Evolutionary conservation across 2,329 filamentous ascomycete species (phyloP), one percentile per base, ranked within the genome.

Genomic region (Zelopaecilomyces penicillatus): DNA sequence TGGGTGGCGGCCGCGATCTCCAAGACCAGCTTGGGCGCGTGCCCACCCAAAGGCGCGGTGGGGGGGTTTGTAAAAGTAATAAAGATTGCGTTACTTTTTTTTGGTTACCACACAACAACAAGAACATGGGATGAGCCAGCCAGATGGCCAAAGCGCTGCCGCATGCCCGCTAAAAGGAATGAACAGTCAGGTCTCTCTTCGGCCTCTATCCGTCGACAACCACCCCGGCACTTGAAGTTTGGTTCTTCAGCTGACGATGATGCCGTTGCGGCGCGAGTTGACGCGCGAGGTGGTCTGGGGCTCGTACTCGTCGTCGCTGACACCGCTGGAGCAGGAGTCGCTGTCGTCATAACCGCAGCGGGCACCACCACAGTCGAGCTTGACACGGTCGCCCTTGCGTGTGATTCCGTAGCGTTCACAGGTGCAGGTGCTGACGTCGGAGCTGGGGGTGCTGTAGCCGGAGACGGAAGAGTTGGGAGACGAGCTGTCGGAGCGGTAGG

Each of bases 351-450:
- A 93, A 60, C 87, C 87, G 69, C 91, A 96, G 64, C 87, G 83
- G 50, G 82, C 74, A 56, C 91, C 91, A 57, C 89, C 89, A 62
- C 91, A 97, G 78, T 96, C 90, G 65, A 96, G 82, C 78, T 91
- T 93, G 77, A 97, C 85, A 60, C 90, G 83, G 67, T 94, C 85
- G 62, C 90, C 89, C 66, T 84, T 83, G 70, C 89, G 86, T 53
- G 90, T 96, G 74, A 97, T 95, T 57, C 90, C 91, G 73, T 93
- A 96, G 71, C 90, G 87, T 68, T 96, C 88, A 71, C 91, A 97
- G 53, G 84, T 89, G 80, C 93, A 97, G 64, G 76, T 78, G 60
- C 77, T 83, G 69, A 80, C 82, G 59, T 85, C 85, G 42, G 85
- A 88, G 67, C 75, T 76, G 51, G 85, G 85, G 50, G 82, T 86